phyloP scores from a whole-genome alignment of 2,329 filamentous ascomycete genomes.

The Colletotrichum sp. region DNA sequence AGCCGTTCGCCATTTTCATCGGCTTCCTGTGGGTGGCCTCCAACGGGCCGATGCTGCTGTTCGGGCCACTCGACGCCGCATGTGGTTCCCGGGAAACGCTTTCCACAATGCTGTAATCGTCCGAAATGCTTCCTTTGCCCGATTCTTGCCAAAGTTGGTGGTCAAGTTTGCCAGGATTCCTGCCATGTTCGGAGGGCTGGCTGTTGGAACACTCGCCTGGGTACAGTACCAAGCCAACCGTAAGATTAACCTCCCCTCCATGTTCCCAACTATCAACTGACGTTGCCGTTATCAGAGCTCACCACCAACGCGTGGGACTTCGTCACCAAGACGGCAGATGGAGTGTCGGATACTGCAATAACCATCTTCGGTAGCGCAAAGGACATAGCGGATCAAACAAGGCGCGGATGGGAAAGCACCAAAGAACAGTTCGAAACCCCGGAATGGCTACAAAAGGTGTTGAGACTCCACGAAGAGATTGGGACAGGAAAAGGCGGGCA shows the following conservation, averaged over 20 bases:
- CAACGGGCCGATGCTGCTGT: slow-evolving; percentile 69
- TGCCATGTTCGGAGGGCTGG: slow-evolving; percentile 88
- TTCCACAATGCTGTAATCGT: slow-evolving; percentile 80
- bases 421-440: slow-evolving; percentile 75
- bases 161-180: slow-evolving; percentile 87
- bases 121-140: slow-evolving; percentile 68
- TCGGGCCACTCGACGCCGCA: slow-evolving; percentile 64
- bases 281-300: slow-evolving; percentile 57
- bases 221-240: slow-evolving; percentile 94
- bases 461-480: slow-evolving; percentile 66
- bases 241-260: slow-evolving; percentile 46
- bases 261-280: background rate
- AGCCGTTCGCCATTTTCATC: slow-evolving; percentile 68
- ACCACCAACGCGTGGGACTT: slow-evolving; percentile 80
- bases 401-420: slow-evolving; percentile 81
- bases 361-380: slow-evolving; percentile 74
- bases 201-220: slow-evolving; percentile 87
- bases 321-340: slow-evolving; percentile 75
- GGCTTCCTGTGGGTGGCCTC: slow-evolving; percentile 71
- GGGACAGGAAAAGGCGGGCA: slow-evolving; percentile 53
- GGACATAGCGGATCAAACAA: slow-evolving; percentile 79
- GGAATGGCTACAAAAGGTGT: slow-evolving; percentile 81
- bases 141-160: slow-evolving; percentile 83
- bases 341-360: slow-evolving; percentile 71
- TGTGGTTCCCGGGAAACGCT: slow-evolving; percentile 81